These are phyloP conservation scores for Huntiella decipiens DNA, from an alignment of 2,329 filamentous ascomycete species.

Conservation along the genomic window DNA sequence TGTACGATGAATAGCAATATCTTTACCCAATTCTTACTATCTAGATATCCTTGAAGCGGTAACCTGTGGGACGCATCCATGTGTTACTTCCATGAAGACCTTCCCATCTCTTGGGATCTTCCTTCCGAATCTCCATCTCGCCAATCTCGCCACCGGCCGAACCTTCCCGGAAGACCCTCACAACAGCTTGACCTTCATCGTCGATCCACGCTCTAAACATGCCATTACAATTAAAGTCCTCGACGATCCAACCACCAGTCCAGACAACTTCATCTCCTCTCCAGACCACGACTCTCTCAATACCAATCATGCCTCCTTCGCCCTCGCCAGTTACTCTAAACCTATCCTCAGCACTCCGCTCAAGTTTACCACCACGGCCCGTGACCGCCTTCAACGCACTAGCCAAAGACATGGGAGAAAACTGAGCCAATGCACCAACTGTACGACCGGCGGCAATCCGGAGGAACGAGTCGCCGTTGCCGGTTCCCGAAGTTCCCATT, in stretches of 20 bases:
- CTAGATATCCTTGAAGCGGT: conserved; percentile 8
- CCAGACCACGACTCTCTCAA: conserved; percentile 37
- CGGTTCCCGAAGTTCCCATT: conserved; percentile 54
- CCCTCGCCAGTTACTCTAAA: conserved; percentile 60
- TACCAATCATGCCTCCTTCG: conserved; percentile 70
- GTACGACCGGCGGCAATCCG: conserved; percentile 52
- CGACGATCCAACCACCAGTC: conserved; percentile 36
- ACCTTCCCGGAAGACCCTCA: conserved; percentile 25
- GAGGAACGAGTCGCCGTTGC: conserved; percentile 78
- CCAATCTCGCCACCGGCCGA: conserved; percentile 4
- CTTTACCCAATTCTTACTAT: neutral
- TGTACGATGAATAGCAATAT: too few species aligned
- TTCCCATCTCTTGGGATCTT: conserved; percentile 4
- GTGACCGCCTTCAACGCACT: conserved; percentile 43
- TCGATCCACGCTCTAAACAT: conserved; percentile 73
- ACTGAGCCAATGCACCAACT: conserved; percentile 53
- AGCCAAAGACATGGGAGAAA: conserved; percentile 31
- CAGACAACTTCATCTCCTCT: conserved; percentile 22
- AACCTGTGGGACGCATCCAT: conserved; percentile 6
- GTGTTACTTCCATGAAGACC: conserved; percentile 3
- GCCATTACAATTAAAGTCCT: conserved; percentile 69
- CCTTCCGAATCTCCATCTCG: conserved; percentile 1
- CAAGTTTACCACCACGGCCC: conserved; percentile 53
- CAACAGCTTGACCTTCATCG: conserved; percentile 34
- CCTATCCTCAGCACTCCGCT: conserved; percentile 52